Conservation (phyloP, 805 yeast species). For the Grigorovia jiainica region DNA sequence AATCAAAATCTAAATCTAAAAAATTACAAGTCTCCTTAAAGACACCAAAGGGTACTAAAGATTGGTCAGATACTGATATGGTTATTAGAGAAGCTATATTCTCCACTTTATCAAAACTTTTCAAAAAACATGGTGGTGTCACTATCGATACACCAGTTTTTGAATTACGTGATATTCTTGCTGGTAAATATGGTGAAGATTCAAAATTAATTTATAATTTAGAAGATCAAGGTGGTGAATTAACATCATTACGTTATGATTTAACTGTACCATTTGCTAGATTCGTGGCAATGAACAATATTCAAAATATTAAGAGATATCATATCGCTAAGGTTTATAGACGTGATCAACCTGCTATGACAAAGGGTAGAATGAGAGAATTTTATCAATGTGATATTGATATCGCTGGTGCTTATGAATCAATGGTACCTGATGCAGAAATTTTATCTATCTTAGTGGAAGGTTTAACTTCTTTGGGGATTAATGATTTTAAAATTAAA, state of each 20-base stretch:
- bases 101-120: constrained; percentile 56
- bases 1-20: constrained; percentile 5
- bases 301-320: constrained; percentile 81
- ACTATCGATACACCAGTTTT: constrained; percentile 98
- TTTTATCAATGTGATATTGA: constrained; percentile 98
- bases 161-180: constrained; percentile 86
- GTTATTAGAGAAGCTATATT: constrained; percentile 85
- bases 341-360: constrained; percentile 99
- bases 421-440: constrained; percentile 97
- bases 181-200: constrained; percentile 98
- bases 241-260: constrained; percentile 91
- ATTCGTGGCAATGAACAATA: constrained; percentile 90
- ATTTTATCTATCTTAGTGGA: constrained; percentile 71
- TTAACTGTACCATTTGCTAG: constrained; percentile 98
- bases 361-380: constrained; percentile 99
- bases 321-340: constrained; percentile 98
- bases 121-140: constrained; percentile 95
- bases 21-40: constrained; percentile 67
- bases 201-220: constrained; percentile 91
- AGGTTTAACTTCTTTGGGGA: constrained; percentile 77
- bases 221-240: constrained; percentile 98
- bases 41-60: constrained; percentile 96
- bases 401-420: constrained; percentile 84
- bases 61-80: constrained; percentile 98
- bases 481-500: constrained; percentile 82